These are phyloP conservation scores for Botryotinia globosa DNA, from an alignment of 2,329 filamentous ascomycete species.

Conservation along the genomic window DNA sequence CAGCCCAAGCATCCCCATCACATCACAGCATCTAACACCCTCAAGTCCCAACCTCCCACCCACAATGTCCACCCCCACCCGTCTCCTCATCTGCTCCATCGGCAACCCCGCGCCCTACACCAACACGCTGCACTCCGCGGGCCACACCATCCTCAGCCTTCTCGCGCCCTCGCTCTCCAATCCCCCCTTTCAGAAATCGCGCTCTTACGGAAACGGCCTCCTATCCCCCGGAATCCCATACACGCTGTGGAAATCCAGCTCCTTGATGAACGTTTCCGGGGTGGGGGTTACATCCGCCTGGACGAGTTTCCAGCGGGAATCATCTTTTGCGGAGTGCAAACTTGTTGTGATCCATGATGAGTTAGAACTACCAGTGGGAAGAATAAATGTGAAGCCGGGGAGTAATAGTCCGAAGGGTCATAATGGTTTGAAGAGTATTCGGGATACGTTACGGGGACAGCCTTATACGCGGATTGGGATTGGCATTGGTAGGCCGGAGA, in stretches of 20 bases:
- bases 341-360: slow-evolving; percentile 88
- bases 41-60: neutral
- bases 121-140: slow-evolving; percentile 81
- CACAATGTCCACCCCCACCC: slow-evolving; percentile 37
- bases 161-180: slow-evolving; percentile 42
- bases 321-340: slow-evolving; percentile 38
- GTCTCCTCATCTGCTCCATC: slow-evolving; percentile 78
- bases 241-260: slow-evolving; percentile 71
- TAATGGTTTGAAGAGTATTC: slow-evolving; percentile 70
- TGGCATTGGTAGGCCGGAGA: slow-evolving; percentile 81
- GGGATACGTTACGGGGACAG: slow-evolving; percentile 46
- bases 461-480: slow-evolving; percentile 64
- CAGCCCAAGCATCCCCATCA: neutral
- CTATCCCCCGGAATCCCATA: slow-evolving; percentile 49
- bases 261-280: slow-evolving; percentile 83
- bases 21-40: neutral
- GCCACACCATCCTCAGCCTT: slow-evolving; percentile 70
- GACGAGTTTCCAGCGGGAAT: slow-evolving; percentile 50
- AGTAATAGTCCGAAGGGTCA: slow-evolving; percentile 65
- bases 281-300: slow-evolving; percentile 66
- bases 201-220: slow-evolving; percentile 49
- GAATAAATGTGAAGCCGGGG: slow-evolving; percentile 62
- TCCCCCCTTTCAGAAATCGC: slow-evolving; percentile 49
- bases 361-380: slow-evolving; percentile 69
- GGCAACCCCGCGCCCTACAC: slow-evolving; percentile 78